phyloP scores from a whole-genome alignment of 1,284 basidiomycete genomes.

The Meripilus lineatus region DNA sequence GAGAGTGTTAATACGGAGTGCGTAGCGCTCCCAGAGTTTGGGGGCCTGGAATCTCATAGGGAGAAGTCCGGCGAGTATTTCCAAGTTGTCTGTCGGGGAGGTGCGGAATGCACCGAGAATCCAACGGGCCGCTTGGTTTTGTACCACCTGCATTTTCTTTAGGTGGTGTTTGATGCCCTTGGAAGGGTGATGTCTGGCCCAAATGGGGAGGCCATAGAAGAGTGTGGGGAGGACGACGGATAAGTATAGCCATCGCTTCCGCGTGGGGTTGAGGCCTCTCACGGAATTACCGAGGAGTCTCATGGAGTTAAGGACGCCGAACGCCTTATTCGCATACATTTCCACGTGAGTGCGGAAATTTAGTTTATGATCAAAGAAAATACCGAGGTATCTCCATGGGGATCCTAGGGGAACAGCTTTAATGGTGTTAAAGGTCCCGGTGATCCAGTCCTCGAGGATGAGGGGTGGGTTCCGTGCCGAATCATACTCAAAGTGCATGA shows the following conservation, averaged over 20 bases:
- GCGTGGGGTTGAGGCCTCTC: conserved; percentile 6
- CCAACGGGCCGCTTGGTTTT: conserved; percentile 12
- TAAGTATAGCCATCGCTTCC: conserved; percentile 11
- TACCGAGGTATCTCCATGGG: conserved; percentile 8
- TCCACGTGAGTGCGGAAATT: conserved; percentile 8
- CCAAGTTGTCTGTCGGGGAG: conserved; percentile 11
- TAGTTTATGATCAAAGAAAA: conserved; percentile 10
- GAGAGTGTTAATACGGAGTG: conserved; percentile 5
- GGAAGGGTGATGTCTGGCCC: conserved; percentile 1
- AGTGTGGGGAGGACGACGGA: conserved; percentile 7
- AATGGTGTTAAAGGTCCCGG: not conserved
- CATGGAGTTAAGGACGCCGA: conserved; percentile 1
- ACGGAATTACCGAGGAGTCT: conserved; percentile 11
- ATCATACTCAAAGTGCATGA: not conserved
- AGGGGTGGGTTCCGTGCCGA: not conserved
- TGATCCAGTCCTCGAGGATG: not conserved
- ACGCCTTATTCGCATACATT: conserved; percentile 4
- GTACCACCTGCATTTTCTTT: conserved; percentile 7
- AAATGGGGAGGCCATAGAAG: conserved; percentile 4
- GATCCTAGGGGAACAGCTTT: not conserved
- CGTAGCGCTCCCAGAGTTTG: conserved; percentile 7
- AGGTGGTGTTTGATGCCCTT: conserved; percentile 4
- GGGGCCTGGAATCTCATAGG: conserved; percentile 10
- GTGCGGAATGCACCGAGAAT: conserved; percentile 15
- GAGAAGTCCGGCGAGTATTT: conserved; percentile 13